Evolutionary conservation across 768 basidiomycete genomes (phyloP).

Genomic region (Multifurca ochricompacta): DNA sequence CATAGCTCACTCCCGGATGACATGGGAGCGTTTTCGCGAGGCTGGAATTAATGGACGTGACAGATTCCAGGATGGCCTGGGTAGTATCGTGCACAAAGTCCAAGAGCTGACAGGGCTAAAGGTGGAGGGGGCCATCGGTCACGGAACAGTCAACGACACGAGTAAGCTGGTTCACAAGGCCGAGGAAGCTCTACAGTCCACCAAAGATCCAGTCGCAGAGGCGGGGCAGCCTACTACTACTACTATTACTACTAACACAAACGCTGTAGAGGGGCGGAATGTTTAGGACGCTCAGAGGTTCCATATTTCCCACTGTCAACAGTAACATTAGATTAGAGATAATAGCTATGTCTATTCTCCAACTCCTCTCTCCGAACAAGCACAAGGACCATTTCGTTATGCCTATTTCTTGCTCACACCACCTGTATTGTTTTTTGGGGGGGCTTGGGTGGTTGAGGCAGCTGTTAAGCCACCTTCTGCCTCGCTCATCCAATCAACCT

Average conservation of each 20-base stretch:
- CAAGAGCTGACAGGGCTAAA: slow-evolving; percentile 71
- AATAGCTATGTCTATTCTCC: slow-evolving; percentile 3
- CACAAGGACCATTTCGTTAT: neutral
- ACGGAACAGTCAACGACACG: slow-evolving; percentile 1
- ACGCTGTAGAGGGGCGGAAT: neutral
- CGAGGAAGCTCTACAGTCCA: slow-evolving; percentile 6
- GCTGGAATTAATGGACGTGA: slow-evolving; percentile 40
- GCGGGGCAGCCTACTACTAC: neutral
- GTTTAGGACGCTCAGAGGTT: neutral
- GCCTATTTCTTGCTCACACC: neutral
- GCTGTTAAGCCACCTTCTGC: slow-evolving; percentile 1
- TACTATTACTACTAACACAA: neutral
- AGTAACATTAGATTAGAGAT: slow-evolving; percentile 13
- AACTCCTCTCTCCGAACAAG: too few species aligned
- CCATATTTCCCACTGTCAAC: neutral
- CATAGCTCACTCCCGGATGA: slow-evolving; percentile 51
- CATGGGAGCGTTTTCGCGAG: slow-evolving; percentile 50
- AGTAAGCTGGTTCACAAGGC: slow-evolving; percentile 18
- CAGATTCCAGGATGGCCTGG: slow-evolving; percentile 37
- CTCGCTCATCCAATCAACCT: slow-evolving; percentile 28
- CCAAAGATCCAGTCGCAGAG: neutral
- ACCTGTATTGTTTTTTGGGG: neutral
- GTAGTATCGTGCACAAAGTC: slow-evolving; percentile 42
- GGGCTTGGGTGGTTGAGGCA: neutral
- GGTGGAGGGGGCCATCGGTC: slow-evolving; percentile 15